Percentiles rank a stretch among this genome's conserved stretches.
These are phyloP conservation scores for Climacium dendroides DNA, from an alignment of 225 moss, liverwort and hornwort species.

Conservation along the genomic window DNA sequence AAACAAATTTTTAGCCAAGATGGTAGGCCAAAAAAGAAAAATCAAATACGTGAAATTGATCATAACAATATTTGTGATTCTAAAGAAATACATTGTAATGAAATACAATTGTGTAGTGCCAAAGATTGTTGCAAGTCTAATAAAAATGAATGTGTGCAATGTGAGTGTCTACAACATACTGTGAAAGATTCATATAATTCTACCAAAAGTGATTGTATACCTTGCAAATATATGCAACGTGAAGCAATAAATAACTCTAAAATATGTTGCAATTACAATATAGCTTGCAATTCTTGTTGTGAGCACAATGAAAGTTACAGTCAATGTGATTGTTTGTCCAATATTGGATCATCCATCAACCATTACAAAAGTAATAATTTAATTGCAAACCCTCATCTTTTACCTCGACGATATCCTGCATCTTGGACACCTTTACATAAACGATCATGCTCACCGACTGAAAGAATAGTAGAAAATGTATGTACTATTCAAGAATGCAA, in stretches of 20 bases:
- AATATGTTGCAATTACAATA: background rate
- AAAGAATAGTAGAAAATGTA: background rate
- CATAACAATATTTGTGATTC: background rate
- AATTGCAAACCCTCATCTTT: background rate
- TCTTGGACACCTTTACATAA: background rate
- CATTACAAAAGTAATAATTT: background rate
- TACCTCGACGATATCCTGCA: background rate
- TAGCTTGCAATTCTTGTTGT: background rate
- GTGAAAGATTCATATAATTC: background rate
- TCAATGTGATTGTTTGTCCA: background rate
- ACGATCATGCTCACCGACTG: background rate
- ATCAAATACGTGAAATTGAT: background rate
- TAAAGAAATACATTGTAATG: background rate
- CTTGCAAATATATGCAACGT: background rate
- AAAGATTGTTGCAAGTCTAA: background rate
- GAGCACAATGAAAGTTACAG: background rate
- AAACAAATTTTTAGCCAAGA: background rate
- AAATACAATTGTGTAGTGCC: background rate
- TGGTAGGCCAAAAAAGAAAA: background rate
- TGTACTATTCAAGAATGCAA: background rate
- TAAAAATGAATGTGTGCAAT: background rate
- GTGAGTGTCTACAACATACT: background rate
- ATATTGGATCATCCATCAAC: constrained; percentile 6
- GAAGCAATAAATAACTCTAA: background rate
- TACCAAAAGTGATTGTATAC: background rate